Percentiles rank a stretch among this genome's conserved stretches.
These are phyloP conservation scores for Metschnikowia noctiluminum DNA, from an alignment of 805 yeast species.

Conservation along the genomic window DNA sequence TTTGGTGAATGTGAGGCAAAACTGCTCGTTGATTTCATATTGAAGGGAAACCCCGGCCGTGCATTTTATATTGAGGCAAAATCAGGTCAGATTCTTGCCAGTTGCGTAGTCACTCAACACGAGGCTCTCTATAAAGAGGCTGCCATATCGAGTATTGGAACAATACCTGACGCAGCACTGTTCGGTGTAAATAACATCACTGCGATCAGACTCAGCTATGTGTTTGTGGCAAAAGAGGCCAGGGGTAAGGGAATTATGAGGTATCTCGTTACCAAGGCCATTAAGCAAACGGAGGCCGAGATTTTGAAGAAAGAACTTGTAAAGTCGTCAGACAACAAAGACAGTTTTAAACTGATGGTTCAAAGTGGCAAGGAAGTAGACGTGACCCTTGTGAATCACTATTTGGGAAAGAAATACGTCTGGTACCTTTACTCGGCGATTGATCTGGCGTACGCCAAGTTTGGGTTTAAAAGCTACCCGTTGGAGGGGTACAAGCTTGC, in stretches of 20 bases:
- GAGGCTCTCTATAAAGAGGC: slow-evolving; percentile 30
- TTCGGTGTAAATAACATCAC: slow-evolving; percentile 34
- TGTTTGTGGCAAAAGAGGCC: slow-evolving; percentile 25
- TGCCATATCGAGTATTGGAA: slow-evolving; percentile 20
- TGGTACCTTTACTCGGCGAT: slow-evolving; percentile 68
- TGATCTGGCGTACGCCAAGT: slow-evolving; percentile 59
- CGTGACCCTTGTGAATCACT: slow-evolving; percentile 28
- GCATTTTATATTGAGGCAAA: slow-evolving; percentile 28
- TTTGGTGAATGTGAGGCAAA: slow-evolving; percentile 22
- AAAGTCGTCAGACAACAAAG: slow-evolving; percentile 21
- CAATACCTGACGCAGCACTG: slow-evolving; percentile 27
- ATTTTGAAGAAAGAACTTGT: slow-evolving; percentile 26
- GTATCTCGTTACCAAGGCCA: slow-evolving; percentile 24
- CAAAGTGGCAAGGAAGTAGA: slow-evolving; percentile 28
- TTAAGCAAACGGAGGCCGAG: slow-evolving; percentile 30
- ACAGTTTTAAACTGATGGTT: slow-evolving; percentile 34
- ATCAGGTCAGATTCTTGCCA: slow-evolving; percentile 21
- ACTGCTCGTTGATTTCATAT: slow-evolving; percentile 12
- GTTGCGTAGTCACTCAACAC: slow-evolving; percentile 21
- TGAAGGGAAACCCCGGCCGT: slow-evolving; percentile 20
- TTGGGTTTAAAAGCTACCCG: slow-evolving; percentile 51
- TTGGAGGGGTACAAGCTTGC: slow-evolving; percentile 35
- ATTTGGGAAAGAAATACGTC: slow-evolving; percentile 33
- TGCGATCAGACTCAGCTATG: slow-evolving; percentile 25
- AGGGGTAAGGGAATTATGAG: slow-evolving; percentile 30